These are phyloP conservation scores for Boletus semigastroideus DNA, from an alignment of 1,284 basidiomycete species.

Conservation along the genomic window DNA sequence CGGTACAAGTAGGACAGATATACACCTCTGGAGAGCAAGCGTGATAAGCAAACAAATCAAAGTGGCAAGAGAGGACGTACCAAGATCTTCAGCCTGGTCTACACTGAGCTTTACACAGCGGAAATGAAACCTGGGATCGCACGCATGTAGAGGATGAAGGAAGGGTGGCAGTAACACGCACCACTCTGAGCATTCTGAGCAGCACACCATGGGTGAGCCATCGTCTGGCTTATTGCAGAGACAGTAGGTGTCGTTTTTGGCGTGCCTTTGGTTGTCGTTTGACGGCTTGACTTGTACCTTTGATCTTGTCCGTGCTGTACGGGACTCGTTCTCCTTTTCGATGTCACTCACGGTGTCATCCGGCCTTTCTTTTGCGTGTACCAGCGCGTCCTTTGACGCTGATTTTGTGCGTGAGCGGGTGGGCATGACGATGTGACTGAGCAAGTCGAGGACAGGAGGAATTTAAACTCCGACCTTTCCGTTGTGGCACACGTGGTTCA, in stretches of 20 bases:
- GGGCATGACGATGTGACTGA: slow-evolving; percentile 39
- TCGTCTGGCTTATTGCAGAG: slow-evolving; percentile 65
- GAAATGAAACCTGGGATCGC: slow-evolving; percentile 68
- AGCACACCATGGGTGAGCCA: slow-evolving; percentile 80
- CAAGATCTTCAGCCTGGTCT: slow-evolving; percentile 69
- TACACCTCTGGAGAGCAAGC: slow-evolving; percentile 52
- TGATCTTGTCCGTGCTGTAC: slow-evolving; percentile 18
- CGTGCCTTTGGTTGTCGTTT: slow-evolving; percentile 11
- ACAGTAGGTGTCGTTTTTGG: slow-evolving; percentile 43
- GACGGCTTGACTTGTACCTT: slow-evolving; percentile 20
- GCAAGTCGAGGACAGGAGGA: slow-evolving; percentile 26
- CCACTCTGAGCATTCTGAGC: slow-evolving; percentile 73
- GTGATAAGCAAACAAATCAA: slow-evolving; percentile 14
- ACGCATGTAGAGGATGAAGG: slow-evolving; percentile 2
- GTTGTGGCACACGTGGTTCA: slow-evolving; percentile 25
- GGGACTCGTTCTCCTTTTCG: slow-evolving; percentile 32
- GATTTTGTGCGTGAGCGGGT: slow-evolving; percentile 44
- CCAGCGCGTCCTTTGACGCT: slow-evolving; percentile 10
- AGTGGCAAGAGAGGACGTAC: slow-evolving; percentile 45
- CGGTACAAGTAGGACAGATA: slow-evolving; percentile 66
- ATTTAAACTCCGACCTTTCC: slow-evolving; percentile 33
- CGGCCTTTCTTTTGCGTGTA: slow-evolving; percentile 19
- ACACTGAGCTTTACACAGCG: slow-evolving; percentile 60
- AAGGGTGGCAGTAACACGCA: slow-evolving; percentile 36
- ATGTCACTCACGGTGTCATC: slow-evolving; percentile 27